Evolutionary conservation across 257 asterid genomes (phyloP), one percentile per base, ranked within the genome.

Genomic region (Leonotis leonurus): DNA sequence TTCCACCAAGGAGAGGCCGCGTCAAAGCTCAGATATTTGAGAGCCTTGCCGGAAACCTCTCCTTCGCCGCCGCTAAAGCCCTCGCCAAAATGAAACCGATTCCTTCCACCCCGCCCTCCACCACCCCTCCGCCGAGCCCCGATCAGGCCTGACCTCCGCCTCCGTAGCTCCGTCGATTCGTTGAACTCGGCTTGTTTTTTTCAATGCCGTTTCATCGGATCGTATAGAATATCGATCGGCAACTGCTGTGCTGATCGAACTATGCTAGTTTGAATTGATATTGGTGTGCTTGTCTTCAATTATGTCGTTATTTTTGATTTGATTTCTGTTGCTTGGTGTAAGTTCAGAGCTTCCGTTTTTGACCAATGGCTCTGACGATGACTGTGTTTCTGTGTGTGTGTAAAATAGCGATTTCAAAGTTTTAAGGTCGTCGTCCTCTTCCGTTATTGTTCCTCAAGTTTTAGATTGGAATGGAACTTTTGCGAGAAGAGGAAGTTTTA

Each of bases 21-120:
- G 79, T 86, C 71, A 84, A 70, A 52, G 87, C 84, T 60, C 86
- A 73, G 32, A 75, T 87, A 20, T 84, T 80, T 68, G 74, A 49
- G 78, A 73, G 85, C 80, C 50, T 84, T 10, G 30, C 73, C 59
- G 80, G 50, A 25, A 70, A 68, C 26, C 32, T 78, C 26, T 58
- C 73, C 77, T 62, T 80, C 29, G 70, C 67, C 45, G 70, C 72
- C 70, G 59, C 39, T n/a, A 67, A 64, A 32, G 56, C 58, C 6
- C 48, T 80, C 9, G 43, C 70, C 17, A 73, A 39, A 46, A 11
- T 54, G 70, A 62, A 46, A 43, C 9, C 6, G 29, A 61, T 64
- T 49, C 54, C 54, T 22, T 44, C 52, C 11, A 36, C 74, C 43
- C 60, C 29, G 48, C 53, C n/a, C 45, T 20, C 75, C 56, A 0